Evolutionary conservation across 345 rosid genomes (phyloP), one percentile per base, ranked within the genome.

Genomic region (Populus alba): DNA sequence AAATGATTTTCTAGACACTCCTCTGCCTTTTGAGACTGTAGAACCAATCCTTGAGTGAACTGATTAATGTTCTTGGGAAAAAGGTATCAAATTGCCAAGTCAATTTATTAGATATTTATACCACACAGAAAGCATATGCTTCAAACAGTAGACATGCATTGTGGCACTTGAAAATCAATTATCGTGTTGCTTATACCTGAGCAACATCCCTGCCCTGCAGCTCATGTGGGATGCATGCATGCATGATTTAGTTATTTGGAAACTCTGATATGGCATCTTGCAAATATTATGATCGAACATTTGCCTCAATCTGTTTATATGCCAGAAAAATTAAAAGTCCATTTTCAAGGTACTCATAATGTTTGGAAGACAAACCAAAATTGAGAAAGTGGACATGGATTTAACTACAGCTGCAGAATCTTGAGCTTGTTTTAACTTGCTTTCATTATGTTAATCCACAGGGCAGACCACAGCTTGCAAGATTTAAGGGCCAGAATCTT

Each of bases 381-480:
- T 59, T 43, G 16, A 47, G 79, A 61, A 71, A 72, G 8, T 37
- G 20, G 62, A 63, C 33, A 25, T 49, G 69, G 66, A 35, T 61
- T 22, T 79, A 68, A 38, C 61, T 2, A 17, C 38, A 37, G 45
- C 38, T 68, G 35, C 27, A 45, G 47, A 51, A 31, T 8, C 51
- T n/a, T 66, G 29, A 67, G 66, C n/a, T 6, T 68, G 43, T 37
- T 72, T 51, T 76, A 13, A 62, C 39, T 71, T 78, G 33, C 29
- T 71, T 62, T 31, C 27, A 15, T 76, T 57, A 39, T 78, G 62
- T 31, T 70, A 25, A 63, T 68, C 41, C 81, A 81, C 85, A 88
- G 89, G 86, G 78, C 82, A 43, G 91, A 88, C 65, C 82, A 83
- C 78, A 81, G 73, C 75, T 75, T 79, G 72, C 83, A 80, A 77